Base-by-base conservation (phyloP, 192 early-diverging fungal species). In the Mortierella hygrophila region DNA sequence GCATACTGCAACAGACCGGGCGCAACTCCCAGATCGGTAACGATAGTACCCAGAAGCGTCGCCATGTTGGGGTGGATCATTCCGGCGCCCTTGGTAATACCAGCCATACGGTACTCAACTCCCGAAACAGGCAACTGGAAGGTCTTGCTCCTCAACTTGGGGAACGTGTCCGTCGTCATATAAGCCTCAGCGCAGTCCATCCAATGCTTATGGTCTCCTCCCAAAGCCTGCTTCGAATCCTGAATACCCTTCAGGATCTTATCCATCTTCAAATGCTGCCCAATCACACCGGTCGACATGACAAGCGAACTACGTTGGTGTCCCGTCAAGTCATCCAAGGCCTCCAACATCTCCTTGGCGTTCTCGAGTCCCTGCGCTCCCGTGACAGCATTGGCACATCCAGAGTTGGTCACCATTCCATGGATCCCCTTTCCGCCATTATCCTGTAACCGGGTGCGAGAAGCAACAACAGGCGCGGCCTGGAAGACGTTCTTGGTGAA, bases 51-150 rank as follows among this genome's bases (percentile, higher is more conserved):
- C 47, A 99, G 91, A 80, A 99, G 89, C 10, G 98, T 99, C 20
- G 97, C 98, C 98, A 99, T 99, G 88, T 98, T 97, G 16, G 98
- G 98, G 83, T 99, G 98, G 74, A 99, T 98, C 98, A 98, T 98
- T 15, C 98, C 98, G 7, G 98, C 98, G 47, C 98, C 98, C 90
- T 99, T 99, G 29, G 94, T 94, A 88, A 98, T 97, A 23, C 98
- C 98, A 0, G 97, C 97, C 92, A 99, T 94, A n/a, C 93, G 87
- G 75, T 94, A 97, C 10, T 80, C 75, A 16, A 82, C 75, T 21
- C 90, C 92, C 26, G 83, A 87, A 35, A 82, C 82, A 0, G 93
- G 89, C 40, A 94, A 71, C 8, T 70, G 76, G 77, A 90, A 91
- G 52, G 90, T 77, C 46, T 90, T 88, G 40, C 94, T 95, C n/a